phyloP scores from a whole-genome alignment of 2,329 filamentous ascomycete genomes.

The Phoma sp. region DNA sequence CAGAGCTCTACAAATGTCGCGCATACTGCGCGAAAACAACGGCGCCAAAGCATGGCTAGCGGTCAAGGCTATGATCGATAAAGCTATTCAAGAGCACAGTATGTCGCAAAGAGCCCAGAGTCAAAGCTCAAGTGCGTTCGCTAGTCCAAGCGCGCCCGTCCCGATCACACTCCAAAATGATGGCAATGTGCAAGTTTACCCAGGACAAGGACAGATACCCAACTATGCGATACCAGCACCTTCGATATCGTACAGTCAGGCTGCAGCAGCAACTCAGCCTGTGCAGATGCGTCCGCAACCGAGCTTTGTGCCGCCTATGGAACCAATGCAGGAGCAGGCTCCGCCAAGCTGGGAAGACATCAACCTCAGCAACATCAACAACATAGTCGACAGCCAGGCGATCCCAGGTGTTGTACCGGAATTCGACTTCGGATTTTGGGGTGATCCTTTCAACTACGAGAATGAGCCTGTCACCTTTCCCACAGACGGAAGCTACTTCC shows the following conservation, averaged over 20 bases:
- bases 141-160: constrained; percentile 17
- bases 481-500: constrained; percentile 28
- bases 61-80: constrained; percentile 49
- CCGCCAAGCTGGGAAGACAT: constrained; percentile 42
- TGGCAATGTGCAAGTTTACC: constrained; percentile 23
- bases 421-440: constrained; percentile 50
- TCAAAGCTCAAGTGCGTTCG: constrained; percentile 25
- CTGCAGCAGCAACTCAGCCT: constrained; percentile 5
- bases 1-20: constrained; percentile 41
- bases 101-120: constrained; percentile 23
- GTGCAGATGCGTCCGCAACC: constrained; percentile 9
- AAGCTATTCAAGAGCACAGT: constrained; percentile 35
- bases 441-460: constrained; percentile 45
- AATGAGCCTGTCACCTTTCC: constrained; percentile 34
- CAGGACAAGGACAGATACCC: constrained; percentile 22
- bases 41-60: constrained; percentile 46
- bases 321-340: constrained; percentile 20
- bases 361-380: constrained; percentile 43
- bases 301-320: constrained; percentile 14
- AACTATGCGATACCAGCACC: constrained; percentile 22
- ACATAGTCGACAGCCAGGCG: constrained; percentile 36
- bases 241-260: constrained; percentile 12
- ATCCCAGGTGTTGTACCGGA: constrained; percentile 40
- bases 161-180: constrained; percentile 16
- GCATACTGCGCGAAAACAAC: constrained; percentile 42